Percentiles rank a stretch among this genome's conserved stretches.
Conservation (phyloP, 169 alveolate species). For the Amoebophrya sp. region DNA sequence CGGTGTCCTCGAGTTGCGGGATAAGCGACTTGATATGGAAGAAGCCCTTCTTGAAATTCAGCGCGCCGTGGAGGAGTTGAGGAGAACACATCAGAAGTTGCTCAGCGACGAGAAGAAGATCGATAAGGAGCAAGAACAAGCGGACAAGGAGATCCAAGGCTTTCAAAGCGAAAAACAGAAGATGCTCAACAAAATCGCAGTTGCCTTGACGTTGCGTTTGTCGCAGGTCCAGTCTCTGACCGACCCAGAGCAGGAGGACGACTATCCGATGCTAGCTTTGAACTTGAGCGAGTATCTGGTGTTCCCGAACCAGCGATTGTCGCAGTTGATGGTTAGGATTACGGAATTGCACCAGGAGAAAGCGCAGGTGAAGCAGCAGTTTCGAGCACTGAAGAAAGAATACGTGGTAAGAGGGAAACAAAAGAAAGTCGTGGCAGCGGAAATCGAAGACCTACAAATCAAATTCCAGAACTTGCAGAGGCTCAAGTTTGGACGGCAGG, state of each 20-base stretch:
- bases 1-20: slow-evolving; percentile 52
- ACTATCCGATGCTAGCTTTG: neutral
- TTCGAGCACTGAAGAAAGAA: slow-evolving; percentile 52
- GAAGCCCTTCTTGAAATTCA: slow-evolving; percentile 60
- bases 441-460: slow-evolving; percentile 57
- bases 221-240: neutral
- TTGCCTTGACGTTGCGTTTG: neutral
- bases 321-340: slow-evolving; percentile 52
- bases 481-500: slow-evolving; percentile 72
- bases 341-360: slow-evolving; percentile 59
- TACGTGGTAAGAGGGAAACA: slow-evolving; percentile 49
- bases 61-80: slow-evolving; percentile 59
- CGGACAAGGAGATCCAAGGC: slow-evolving; percentile 44
- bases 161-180: slow-evolving; percentile 48
- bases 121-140: slow-evolving; percentile 47
- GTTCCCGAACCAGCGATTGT: slow-evolving; percentile 55
- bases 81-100: slow-evolving; percentile 57
- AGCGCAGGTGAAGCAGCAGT: slow-evolving; percentile 51
- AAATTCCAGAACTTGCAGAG: slow-evolving; percentile 71
- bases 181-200: slow-evolving; percentile 33
- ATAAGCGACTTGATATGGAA: slow-evolving; percentile 60
- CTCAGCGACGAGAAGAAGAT: slow-evolving; percentile 55
- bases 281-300: slow-evolving; percentile 26
- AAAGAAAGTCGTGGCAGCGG: slow-evolving; percentile 51
- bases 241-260: neutral